Evolutionary conservation across 148 eudicot genomes (phyloP).

Genomic region (Euryodendron excelsum): DNA sequence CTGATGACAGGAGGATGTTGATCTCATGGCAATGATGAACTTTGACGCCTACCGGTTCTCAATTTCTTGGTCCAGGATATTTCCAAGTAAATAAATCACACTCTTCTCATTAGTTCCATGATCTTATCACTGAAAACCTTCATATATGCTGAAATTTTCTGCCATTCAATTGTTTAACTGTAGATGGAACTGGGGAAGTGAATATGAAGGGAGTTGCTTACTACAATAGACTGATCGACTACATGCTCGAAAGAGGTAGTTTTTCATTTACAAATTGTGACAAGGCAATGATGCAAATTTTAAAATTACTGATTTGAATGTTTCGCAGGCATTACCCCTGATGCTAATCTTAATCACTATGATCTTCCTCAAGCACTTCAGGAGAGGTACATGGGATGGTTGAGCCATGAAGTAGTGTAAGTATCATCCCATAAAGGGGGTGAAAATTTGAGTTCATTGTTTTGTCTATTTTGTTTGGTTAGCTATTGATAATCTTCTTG

Average conservation of each 20-base stretch:
- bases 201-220: constrained; percentile 83
- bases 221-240: constrained; percentile 76
- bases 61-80: constrained; percentile 91
- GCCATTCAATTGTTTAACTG: not conserved
- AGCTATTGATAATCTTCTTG: no score
- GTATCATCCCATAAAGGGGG: constrained; percentile 30
- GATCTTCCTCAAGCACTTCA: constrained; percentile 84
- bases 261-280: not conserved
- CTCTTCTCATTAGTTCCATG: not conserved
- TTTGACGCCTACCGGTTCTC: constrained; percentile 91
- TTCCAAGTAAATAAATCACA: constrained; percentile 58
- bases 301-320: not conserved
- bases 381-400: constrained; percentile 71
- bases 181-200: constrained; percentile 81
- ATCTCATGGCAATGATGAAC: constrained; percentile 68
- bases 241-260: constrained; percentile 70
- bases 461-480: no score
- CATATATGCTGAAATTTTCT: not conserved
- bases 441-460: no score
- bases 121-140: not conserved
- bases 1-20: constrained; percentile 70
- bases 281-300: no score
- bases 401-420: constrained; percentile 69
- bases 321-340: constrained; percentile 77
- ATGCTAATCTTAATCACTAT: constrained; percentile 84